A percentile compares a stretch with the other conserved stretches of the same genome.
Evolutionary conservation across 768 basidiomycete species (phyloP).

Genomic region (Coprinopsis cinerea): DNA sequence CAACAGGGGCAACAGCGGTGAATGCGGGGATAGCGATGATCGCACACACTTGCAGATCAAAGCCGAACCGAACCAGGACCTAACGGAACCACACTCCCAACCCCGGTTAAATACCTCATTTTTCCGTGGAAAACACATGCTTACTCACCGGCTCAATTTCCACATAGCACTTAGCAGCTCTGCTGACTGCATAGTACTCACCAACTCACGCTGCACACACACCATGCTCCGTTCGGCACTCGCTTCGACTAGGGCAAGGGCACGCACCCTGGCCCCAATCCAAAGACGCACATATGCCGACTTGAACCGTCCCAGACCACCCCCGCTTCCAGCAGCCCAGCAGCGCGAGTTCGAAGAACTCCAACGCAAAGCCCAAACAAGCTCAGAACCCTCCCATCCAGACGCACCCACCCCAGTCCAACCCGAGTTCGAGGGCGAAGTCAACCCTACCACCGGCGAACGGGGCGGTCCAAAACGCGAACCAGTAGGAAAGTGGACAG

Average conservation of each 20-base stretch:
- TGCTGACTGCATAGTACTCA: too few species aligned
- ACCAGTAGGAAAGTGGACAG: conserved; percentile 59
- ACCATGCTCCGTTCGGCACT: not conserved
- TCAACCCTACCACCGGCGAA: conserved; percentile 81
- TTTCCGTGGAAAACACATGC: too few species aligned
- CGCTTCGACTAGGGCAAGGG: not conserved
- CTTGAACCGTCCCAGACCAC: conserved; percentile 62
- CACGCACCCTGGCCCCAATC: not conserved
- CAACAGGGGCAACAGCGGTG: too few species aligned
- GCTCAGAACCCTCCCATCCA: conserved; percentile 51
- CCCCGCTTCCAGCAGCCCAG: conserved; percentile 64
- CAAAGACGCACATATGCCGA: conserved; percentile 23
- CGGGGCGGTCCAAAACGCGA: conserved; percentile 83
- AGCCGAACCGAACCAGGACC: too few species aligned
- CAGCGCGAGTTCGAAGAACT: conserved; percentile 89
- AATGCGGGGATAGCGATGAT: too few species aligned
- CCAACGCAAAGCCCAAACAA: conserved; percentile 50
- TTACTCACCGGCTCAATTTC: too few species aligned
- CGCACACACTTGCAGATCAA: too few species aligned
- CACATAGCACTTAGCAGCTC: too few species aligned
- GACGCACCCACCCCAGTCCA: conserved; percentile 55
- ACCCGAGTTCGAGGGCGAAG: conserved; percentile 74
- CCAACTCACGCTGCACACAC: not conserved
- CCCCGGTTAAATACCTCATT: too few species aligned
- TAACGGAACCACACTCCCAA: too few species aligned